phyloP scores from a whole-genome alignment of 257 asterid species.

The Solanum pimpinellifolium region DNA sequence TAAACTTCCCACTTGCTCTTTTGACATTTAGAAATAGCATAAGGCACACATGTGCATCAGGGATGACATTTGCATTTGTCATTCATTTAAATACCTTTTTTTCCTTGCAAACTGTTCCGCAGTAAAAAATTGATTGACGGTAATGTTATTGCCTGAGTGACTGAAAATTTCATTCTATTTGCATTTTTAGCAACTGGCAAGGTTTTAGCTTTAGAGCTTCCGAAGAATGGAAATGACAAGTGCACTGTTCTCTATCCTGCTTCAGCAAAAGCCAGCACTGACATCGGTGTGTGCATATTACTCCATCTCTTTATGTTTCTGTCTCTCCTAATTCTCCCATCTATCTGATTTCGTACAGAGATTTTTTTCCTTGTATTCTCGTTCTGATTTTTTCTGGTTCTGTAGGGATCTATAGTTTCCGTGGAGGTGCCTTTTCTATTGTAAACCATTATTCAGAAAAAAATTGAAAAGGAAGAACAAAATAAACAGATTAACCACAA shows the following conservation, averaged over 20 bases:
- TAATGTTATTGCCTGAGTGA: not conserved
- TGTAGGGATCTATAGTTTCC: not conserved
- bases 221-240: conserved; percentile 32
- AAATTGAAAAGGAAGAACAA: not conserved
- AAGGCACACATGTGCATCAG: not conserved
- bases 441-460: not conserved
- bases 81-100: not conserved
- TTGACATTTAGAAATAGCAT: conserved; percentile 1
- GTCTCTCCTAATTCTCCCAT: not conserved
- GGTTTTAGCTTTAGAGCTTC: conserved; percentile 86
- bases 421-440: not conserved
- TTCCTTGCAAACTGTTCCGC: not conserved
- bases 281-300: conserved; percentile 46
- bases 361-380: not conserved
- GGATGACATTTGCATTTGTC: not conserved
- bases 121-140: not conserved
- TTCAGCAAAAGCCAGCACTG: conserved; percentile 88
- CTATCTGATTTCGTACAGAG: not conserved
- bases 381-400: not conserved
- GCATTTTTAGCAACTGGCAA: conserved; percentile 74
- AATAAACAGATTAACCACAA: not conserved
- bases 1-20: not conserved
- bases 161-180: conserved; percentile 1
- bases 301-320: not conserved
- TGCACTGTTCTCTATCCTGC: conserved; percentile 92